Conservation (phyloP, 352 stramenopile genomes). For the Phytophthora sojae region DNA sequence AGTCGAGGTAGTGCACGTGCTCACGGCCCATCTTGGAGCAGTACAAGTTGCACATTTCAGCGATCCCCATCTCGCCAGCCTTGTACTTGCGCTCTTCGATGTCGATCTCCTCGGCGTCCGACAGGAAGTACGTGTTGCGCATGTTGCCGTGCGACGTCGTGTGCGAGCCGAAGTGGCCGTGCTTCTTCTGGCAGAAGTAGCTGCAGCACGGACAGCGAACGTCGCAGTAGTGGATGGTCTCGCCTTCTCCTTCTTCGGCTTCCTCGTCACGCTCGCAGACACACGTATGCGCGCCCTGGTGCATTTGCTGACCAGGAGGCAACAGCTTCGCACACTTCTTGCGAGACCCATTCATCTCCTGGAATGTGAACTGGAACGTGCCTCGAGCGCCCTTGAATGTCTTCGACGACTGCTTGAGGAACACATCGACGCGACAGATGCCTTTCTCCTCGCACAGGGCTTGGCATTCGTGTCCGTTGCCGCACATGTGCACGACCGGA, state of each 20-base stretch:
- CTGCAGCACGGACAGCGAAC: conserved; percentile 75
- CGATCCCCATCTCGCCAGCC: conserved; percentile 65
- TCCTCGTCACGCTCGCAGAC: conserved; percentile 26
- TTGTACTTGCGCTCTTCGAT: conserved; percentile 78
- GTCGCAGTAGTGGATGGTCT: conserved; percentile 72
- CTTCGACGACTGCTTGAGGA: conserved; percentile 74
- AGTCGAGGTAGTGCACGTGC: conserved; percentile 82
- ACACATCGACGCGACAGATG: conserved; percentile 76
- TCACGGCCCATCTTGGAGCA: conserved; percentile 82
- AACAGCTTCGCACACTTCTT: conserved; percentile 67
- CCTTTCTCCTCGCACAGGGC: conserved; percentile 62
- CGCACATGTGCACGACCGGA: conserved; percentile 71
- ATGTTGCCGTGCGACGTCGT: conserved; percentile 84
- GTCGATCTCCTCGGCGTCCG: conserved; percentile 66
- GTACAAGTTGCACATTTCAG: conserved; percentile 86
- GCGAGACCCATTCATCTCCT: conserved; percentile 83
- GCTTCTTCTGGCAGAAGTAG: conserved; percentile 79
- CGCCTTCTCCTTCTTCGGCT: conserved; percentile 10
- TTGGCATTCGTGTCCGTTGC: conserved; percentile 60
- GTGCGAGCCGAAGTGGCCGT: conserved; percentile 59
- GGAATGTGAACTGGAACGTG: conserved; percentile 74
- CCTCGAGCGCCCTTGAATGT: conserved; percentile 65
- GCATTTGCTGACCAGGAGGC: conserved; percentile 49
- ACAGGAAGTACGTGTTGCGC: conserved; percentile 78
- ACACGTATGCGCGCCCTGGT: conserved; percentile 59